Evolutionary conservation across 257 asterid species (phyloP).

Genomic region (Solanum habrochaites): DNA sequence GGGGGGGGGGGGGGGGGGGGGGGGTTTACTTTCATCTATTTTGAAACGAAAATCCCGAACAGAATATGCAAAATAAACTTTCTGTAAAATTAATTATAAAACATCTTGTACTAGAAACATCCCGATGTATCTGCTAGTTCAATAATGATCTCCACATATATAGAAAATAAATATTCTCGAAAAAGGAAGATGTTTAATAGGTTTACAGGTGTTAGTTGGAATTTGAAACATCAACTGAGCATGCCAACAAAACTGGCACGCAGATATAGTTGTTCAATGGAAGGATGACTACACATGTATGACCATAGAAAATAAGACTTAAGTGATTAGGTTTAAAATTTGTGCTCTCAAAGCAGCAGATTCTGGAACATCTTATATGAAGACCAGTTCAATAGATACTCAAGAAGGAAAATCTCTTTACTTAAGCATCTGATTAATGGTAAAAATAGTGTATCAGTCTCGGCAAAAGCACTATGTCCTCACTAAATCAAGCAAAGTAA

Average conservation of each 20-base stretch:
- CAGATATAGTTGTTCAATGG: not conserved
- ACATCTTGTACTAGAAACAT: not conserved
- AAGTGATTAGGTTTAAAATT: not conserved
- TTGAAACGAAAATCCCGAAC: not conserved
- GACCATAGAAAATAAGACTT: not conserved
- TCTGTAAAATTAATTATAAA: not conserved
- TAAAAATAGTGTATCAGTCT: not conserved
- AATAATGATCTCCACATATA: not conserved
- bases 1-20: too few species aligned
- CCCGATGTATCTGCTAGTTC: not conserved
- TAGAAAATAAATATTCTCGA: not conserved
- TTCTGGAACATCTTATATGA: not conserved
- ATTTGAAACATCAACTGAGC: not conserved
- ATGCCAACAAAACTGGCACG: not conserved
- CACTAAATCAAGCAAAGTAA: not conserved
- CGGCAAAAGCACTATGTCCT: not conserved
- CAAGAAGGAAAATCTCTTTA: not conserved
- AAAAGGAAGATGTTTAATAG: not conserved
- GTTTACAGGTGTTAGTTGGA: not conserved
- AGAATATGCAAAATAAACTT: not conserved
- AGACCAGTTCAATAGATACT: not conserved
- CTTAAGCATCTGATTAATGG: not conserved
- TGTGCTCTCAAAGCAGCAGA: not conserved
- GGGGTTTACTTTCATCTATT: not conserved
- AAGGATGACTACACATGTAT: not conserved